Evolutionary conservation across 495 filamentous ascomycete species (phyloP), one percentile per base, ranked within the genome.

Genomic region (Peziza echinospora): DNA sequence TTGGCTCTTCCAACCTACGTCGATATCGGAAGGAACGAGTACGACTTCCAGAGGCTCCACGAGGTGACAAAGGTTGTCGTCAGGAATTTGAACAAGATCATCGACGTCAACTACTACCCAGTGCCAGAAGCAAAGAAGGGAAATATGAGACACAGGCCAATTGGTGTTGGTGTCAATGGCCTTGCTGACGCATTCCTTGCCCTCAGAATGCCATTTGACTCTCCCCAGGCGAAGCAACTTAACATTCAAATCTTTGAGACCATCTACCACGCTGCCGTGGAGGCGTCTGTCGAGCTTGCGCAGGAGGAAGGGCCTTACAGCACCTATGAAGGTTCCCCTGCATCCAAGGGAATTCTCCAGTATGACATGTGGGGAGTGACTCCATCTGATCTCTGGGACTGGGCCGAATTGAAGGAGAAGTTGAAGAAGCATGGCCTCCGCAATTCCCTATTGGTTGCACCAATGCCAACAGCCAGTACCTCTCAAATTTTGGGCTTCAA

Each of bases 231-330:
- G 39, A 78, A 78, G 53, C 73, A 87, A 58, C 73, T 97, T 56
- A 97, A 97, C 71, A 87, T 79, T 56, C 84, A 96, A 64, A 94
- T 97, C 61, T 97, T 97, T 57, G 89, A 97, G 73, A 97, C 89
- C 34, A 94, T 97, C 66, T 97, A 97, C 67, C 89, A 97, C 62
- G 89, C 77, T 61, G 84, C 84, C 48, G 67, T 97, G 47, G 92
- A 84, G 34, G 78, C 83, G 21, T 97, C 89, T 5, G 76, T 77
- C 52, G 75, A 93, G 17, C 63, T 96, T 45, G 84, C 89, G 49
- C 80, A 82, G 70, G 65, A 80, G 47, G 62, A 78, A 26, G 91
- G 91, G 21, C 53, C 84, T 6, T 97, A 97, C 63, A 70, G 78
- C 53, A 85, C 82, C 5, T 97, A 94, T 59, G 71, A 84, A 54